Base-by-base conservation (phyloP, 140 eudicot species). In the Cichorium intybus region DNA sequence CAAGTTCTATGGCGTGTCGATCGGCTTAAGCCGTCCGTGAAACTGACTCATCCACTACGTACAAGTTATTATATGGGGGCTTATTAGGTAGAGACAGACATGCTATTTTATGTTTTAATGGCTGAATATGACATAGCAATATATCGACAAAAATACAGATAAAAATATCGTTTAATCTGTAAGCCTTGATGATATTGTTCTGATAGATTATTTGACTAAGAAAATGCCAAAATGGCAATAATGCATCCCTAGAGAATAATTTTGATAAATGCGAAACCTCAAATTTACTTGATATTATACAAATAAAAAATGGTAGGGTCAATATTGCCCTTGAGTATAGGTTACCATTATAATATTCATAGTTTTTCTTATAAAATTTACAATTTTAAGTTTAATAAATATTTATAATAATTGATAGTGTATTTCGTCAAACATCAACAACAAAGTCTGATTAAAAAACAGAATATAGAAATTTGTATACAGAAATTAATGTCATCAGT, bases 11-110 rank as follows among this genome's bases (percentile, higher is more conserved):
- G 39, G 16, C 48, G 9, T 57, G 68, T n/a, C n/a, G n/a, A n/a
- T 60, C 63, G 55, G 54, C 41, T 47, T 58, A 29, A 45, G 75
- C 53, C 61, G 55, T 60, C 76, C 70, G 70, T 71, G 63, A 60
- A 53, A 43, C 69, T 18, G 18, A 24, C 12, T 45, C 4, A 39
- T n/a, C 16, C 12, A 39, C 46, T 39, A 39, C n/a, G n/a, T n/a
- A n/a, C 16, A 15, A 43, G 49, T 14, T 37, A 37, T n/a, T 37
- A 37, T 3, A 37, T 37, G 11, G 11, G 43, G 10, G 12, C 10
- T 11, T 39, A 43, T 15, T 0, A 43, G 49, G 18, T 3, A 5
- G 12, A 39, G 16, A 39, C 49, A 43, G 0, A 15, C 15, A 15
- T 43, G 7, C n/a, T 43, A 15, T 43, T 14, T 14, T 43, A 43